These are phyloP conservation scores for Cadophora sp. DNA, from an alignment of 2,329 filamentous ascomycete genomes.

Conservation along the genomic window DNA sequence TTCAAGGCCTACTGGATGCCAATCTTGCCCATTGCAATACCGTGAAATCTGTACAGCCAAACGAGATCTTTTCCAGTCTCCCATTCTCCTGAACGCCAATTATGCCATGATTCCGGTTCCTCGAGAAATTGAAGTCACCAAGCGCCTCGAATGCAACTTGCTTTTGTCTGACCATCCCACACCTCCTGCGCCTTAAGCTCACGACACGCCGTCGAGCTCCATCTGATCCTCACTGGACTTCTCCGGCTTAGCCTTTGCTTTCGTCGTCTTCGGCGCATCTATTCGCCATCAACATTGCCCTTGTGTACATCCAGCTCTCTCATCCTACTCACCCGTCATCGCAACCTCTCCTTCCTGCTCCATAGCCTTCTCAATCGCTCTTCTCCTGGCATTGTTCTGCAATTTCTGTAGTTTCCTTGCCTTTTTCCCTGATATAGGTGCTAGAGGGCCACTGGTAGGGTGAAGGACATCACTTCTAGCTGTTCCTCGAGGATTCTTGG, in stretches of 20 bases:
- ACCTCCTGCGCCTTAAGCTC: background rate
- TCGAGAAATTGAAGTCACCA: background rate
- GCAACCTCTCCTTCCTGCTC: slow-evolving; percentile 42
- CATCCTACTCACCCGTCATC: slow-evolving; percentile 42
- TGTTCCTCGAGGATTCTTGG: slow-evolving; percentile 43
- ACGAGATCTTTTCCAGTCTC: background rate
- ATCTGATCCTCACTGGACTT: slow-evolving; percentile 32
- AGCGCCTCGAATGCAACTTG: background rate
- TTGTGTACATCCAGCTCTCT: background rate
- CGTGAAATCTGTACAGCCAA: no score
- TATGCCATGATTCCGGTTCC: background rate
- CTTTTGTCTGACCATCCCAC: background rate
- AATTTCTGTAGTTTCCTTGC: slow-evolving; percentile 44
- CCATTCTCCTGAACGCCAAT: background rate
- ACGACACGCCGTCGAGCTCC: slow-evolving; percentile 35
- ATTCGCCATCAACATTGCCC: slow-evolving; percentile 8
- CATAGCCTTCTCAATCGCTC: slow-evolving; percentile 44
- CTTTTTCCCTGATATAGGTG: slow-evolving; percentile 44
- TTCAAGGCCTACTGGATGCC: background rate
- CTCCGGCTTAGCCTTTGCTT: slow-evolving; percentile 22
- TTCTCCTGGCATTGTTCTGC: slow-evolving; percentile 41
- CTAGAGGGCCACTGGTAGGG: slow-evolving; percentile 43
- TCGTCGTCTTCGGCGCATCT: slow-evolving; percentile 42
- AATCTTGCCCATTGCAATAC: background rate
- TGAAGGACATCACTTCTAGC: slow-evolving; percentile 40